A percentile compares a stretch with the other conserved stretches of the same genome.
Evolutionary conservation across 768 basidiomycete species (phyloP).

Genomic region (Dioszegia crocea): DNA sequence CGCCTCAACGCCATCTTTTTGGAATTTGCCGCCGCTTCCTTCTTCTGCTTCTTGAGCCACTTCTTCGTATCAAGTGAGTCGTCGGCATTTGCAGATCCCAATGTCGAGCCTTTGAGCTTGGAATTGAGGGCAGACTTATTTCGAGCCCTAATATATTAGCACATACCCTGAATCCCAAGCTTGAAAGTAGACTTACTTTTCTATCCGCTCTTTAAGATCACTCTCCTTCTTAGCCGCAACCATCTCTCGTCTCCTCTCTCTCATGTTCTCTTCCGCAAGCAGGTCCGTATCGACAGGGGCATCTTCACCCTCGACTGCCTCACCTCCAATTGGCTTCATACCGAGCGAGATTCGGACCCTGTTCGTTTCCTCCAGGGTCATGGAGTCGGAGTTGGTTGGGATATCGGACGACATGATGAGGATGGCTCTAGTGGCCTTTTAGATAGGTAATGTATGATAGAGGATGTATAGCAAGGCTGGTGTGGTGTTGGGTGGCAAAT

Average conservation of each 20-base stretch:
- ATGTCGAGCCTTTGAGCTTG: conserved; percentile 84
- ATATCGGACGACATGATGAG: conserved; percentile 25
- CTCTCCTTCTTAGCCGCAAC: conserved; percentile 61
- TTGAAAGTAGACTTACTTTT: conserved; percentile 61
- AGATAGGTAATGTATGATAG: neutral
- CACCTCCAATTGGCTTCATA: conserved; percentile 78
- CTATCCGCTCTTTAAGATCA: conserved; percentile 46
- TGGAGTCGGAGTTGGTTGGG: conserved; percentile 28
- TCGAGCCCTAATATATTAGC: conserved; percentile 60
- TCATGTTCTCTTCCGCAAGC: conserved; percentile 81
- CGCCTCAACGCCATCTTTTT: conserved; percentile 81
- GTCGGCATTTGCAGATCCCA: conserved; percentile 61
- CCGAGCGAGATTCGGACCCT: conserved; percentile 91
- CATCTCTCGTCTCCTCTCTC: conserved; percentile 60
- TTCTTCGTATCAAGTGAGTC: conserved; percentile 67
- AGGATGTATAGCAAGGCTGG: neutral
- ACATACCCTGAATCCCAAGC: conserved; percentile 51
- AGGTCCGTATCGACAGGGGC: conserved; percentile 56
- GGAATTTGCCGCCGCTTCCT: conserved; percentile 58
- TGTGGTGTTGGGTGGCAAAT: neutral
- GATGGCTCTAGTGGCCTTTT: neutral
- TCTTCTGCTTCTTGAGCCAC: conserved; percentile 90
- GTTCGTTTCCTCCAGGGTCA: conserved; percentile 52
- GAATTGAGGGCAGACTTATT: conserved; percentile 89
- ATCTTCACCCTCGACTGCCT: conserved; percentile 61